Evolutionary conservation across 495 filamentous ascomycete genomes (phyloP), one percentile per base, ranked within the genome.

Genomic region (Bombardia bombarda): DNA sequence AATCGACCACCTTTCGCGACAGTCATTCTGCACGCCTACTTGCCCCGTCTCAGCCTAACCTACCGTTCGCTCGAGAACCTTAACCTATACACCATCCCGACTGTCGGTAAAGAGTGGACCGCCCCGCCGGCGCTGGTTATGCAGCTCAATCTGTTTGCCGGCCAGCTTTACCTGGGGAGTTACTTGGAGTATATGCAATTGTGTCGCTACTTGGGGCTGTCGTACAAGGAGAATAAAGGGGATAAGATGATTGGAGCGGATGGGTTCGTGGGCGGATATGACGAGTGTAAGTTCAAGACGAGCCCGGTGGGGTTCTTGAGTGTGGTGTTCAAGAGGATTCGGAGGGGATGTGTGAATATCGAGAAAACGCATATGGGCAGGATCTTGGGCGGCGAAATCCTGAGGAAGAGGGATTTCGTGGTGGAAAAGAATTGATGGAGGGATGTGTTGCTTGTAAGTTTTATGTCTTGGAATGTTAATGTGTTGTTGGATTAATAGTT

Each of bases 111-210:
- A 35, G 26, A 13, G 14, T 40, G 56, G n/a, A 38, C 40, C 28
- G 30, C 49, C 17, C 50, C 56, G 40, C 55, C 14, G 14, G 32
- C 47, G 0, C 45, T 72, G 17, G 32, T 61, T 2, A 53, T 62
- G 3, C 66, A 80, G 38, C 66, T 86, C 10, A 81, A 82, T 47
- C 63, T 87, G 5, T 87, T 86, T 50, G 67, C 83, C 0, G 82
- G 83, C 8, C 76, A 82, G 43, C 66, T 86, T 1, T 87, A 83
- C 55, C 57, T 87, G 14, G 42, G 46, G 4, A 65, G 58, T 1
- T 77, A 68, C 39, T 40, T 57, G 2, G 70, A 83, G 34, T 87
- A 84, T 51, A 32, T 61, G 8, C 42, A 50, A 7, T 33, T 78
- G 1, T 84, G 77, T 45, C 46, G 59, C 0, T 79, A 74, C 44